These are phyloP conservation scores for Teratosphaeria gauchensis DNA, from an alignment of 2,329 filamentous ascomycete genomes.

Conservation along the genomic window DNA sequence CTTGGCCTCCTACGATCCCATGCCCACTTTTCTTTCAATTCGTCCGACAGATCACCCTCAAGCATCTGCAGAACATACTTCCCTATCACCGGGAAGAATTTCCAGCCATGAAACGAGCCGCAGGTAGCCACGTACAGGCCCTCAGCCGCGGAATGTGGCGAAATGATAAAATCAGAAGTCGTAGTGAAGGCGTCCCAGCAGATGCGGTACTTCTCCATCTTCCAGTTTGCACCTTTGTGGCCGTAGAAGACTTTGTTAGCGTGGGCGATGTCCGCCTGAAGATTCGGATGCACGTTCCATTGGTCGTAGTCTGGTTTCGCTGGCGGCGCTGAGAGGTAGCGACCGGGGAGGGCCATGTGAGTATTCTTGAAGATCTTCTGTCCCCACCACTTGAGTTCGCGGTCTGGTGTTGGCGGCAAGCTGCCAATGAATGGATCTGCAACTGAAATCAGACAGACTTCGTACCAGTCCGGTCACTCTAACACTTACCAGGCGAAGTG, in stretches of 20 bases:
- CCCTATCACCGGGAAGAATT: conserved; percentile 28
- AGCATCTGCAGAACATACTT: conserved; percentile 28
- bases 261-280: conserved; percentile 51
- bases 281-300: conserved; percentile 48
- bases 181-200: conserved; percentile 62
- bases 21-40: conserved; percentile 42
- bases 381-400: conserved; percentile 51
- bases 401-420: conserved; percentile 42
- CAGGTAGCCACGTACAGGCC: conserved; percentile 38
- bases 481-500: conserved; percentile 18
- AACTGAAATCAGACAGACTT: conserved; percentile 7
- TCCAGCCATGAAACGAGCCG: conserved; percentile 33
- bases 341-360: conserved; percentile 43
- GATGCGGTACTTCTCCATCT: conserved; percentile 53
- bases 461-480: neutral
- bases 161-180: conserved; percentile 43
- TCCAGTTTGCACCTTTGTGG: conserved; percentile 45
- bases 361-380: conserved; percentile 51
- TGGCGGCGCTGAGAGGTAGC: conserved; percentile 49
- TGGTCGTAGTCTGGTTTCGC: conserved; percentile 49
- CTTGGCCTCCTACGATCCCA: conserved; percentile 46
- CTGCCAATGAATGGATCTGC: conserved; percentile 49
- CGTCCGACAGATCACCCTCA: conserved; percentile 31
- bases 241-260: conserved; percentile 52
- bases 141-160: conserved; percentile 32